phyloP scores from a whole-genome alignment of 441 rosid species.

The Kokia cookei region DNA sequence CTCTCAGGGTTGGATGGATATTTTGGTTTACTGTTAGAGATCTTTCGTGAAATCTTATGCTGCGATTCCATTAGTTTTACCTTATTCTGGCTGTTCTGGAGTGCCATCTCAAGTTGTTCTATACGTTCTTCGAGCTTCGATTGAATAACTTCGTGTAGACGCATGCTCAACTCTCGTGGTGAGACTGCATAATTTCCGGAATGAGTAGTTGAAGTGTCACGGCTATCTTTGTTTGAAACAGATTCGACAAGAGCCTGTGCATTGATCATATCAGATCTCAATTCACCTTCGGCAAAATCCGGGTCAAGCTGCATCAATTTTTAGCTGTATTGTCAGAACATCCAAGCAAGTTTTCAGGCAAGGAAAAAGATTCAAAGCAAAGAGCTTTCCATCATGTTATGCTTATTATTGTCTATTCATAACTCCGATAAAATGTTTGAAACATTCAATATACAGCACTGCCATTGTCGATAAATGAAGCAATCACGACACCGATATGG shows the following conservation, averaged over 20 bases:
- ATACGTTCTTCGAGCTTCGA: conserved; percentile 66
- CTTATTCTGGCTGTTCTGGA: conserved; percentile 63
- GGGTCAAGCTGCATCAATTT: conserved; percentile 51
- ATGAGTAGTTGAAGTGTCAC: conserved; percentile 45
- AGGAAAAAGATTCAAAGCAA: background rate
- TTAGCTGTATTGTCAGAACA: background rate
- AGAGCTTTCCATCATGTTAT: background rate
- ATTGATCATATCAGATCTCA: conserved; percentile 32
- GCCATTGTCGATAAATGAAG: background rate
- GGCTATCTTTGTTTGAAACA: conserved; percentile 45
- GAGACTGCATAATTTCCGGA: conserved; percentile 68
- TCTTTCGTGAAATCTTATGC: conserved; percentile 12
- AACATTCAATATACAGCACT: background rate
- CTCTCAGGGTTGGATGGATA: conserved; percentile 27
- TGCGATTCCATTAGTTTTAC: conserved; percentile 43
- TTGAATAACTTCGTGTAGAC: conserved; percentile 67
- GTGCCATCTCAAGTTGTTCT: conserved; percentile 67
- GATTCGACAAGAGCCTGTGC: conserved; percentile 19
- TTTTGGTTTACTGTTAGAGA: conserved; percentile 21
- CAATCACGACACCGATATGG: background rate
- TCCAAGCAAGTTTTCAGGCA: background rate
- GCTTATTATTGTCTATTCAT: background rate
- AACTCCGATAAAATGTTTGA: background rate
- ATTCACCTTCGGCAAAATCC: conserved; percentile 65
- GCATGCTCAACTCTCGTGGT: conserved; percentile 63